Evolutionary conservation across 305 asterid genomes (phyloP).

Genomic region (Solanum aculeatissimum): DNA sequence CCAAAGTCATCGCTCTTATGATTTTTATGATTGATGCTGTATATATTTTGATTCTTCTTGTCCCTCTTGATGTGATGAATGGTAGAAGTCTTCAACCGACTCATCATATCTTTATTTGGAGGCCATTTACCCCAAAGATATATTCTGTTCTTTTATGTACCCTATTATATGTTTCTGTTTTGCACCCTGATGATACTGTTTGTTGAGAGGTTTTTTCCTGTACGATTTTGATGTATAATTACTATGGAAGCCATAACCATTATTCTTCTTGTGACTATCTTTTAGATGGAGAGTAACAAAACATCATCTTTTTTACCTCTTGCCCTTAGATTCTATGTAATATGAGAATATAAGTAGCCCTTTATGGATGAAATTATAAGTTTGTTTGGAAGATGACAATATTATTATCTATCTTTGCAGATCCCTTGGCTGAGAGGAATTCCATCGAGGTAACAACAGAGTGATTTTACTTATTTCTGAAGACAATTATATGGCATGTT

Average conservation of each 20-base stretch:
- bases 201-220: not conserved
- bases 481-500: not conserved
- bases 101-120: not conserved
- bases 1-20: not conserved
- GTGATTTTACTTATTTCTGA: not conserved
- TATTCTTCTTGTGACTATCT: not conserved
- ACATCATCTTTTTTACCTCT: not conserved
- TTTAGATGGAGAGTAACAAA: not conserved
- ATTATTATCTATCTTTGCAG: slow-evolving; percentile 10
- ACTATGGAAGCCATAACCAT: not conserved
- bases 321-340: not conserved
- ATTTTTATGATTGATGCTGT: not conserved
- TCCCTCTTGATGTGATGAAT: not conserved
- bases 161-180: not conserved
- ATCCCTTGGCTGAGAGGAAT: slow-evolving; percentile 11
- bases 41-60: not conserved
- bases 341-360: not conserved
- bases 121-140: not conserved
- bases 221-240: not conserved
- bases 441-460: slow-evolving; percentile 14
- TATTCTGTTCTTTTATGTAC: not conserved
- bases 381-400: not conserved
- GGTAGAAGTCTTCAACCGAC: not conserved
- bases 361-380: not conserved
- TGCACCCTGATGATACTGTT: not conserved